phyloP scores from a whole-genome alignment of 1,284 basidiomycete genomes.

The Cryptococcus amylolentus region DNA sequence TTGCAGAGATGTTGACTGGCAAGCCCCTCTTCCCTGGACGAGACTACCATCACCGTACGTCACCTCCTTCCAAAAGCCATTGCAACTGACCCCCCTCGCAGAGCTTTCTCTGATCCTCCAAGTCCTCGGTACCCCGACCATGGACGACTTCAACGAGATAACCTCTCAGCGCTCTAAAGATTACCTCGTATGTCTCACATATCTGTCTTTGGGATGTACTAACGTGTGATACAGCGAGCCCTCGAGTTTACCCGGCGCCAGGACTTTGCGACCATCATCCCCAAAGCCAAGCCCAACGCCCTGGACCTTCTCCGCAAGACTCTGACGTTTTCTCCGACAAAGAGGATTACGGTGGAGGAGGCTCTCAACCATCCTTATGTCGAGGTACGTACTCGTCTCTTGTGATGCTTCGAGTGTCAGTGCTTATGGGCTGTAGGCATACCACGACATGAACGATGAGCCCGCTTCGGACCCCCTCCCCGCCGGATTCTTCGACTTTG shows the following conservation, averaged over 20 bases:
- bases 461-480: conserved; percentile 74
- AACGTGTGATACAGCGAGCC: conserved; percentile 56
- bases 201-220: neutral
- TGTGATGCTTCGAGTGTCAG: conserved; percentile 1
- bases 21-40: conserved; percentile 86
- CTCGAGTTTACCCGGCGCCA: conserved; percentile 85
- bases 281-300: conserved; percentile 78
- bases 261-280: conserved; percentile 70
- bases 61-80: conserved; percentile 3
- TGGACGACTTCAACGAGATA: conserved; percentile 63
- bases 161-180: conserved; percentile 79
- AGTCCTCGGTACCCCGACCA: conserved; percentile 57
- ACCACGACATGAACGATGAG: conserved; percentile 86
- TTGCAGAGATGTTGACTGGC: conserved; percentile 89
- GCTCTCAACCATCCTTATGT: conserved; percentile 91
- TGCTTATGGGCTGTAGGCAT: conserved; percentile 57
- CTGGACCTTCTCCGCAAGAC: conserved; percentile 86
- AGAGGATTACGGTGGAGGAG: conserved; percentile 83
- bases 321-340: conserved; percentile 78
- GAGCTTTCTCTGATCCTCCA: conserved; percentile 59
- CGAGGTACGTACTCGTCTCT: conserved; percentile 54
- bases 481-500: conserved; percentile 86
- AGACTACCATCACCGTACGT: conserved; percentile 45
- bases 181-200: conserved; percentile 59
- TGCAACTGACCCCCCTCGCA: conserved; percentile 5